Conservation (phyloP, 1,284 basidiomycete species). For the Earliella scabrosa region DNA sequence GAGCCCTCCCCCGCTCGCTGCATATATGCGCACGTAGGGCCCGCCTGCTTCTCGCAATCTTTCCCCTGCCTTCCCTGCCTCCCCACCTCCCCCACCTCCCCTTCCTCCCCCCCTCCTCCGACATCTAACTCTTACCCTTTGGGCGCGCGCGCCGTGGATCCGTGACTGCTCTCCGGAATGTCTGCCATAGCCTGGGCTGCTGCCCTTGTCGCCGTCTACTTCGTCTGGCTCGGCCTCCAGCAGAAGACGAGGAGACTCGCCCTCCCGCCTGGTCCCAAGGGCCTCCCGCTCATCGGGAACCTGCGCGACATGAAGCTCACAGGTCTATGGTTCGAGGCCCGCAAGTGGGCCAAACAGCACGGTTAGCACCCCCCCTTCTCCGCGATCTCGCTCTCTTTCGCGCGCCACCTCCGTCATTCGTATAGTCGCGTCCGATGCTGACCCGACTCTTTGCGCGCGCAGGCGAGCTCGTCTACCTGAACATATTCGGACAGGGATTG, state of each 20-base stretch:
- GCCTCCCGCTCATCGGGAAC: conserved; percentile 67
- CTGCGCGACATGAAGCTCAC: conserved; percentile 59
- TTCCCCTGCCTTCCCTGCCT: not conserved
- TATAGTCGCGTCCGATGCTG: not conserved
- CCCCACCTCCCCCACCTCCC: conserved; percentile 2
- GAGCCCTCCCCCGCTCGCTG: not conserved
- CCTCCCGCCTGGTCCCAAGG: conserved; percentile 68
- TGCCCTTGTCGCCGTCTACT: conserved; percentile 23
- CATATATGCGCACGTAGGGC: conserved; percentile 19
- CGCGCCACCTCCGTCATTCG: not conserved
- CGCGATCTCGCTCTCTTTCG: not conserved
- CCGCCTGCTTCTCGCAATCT: no score
- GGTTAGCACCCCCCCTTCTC: no score
- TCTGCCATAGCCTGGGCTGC: conserved; percentile 24
- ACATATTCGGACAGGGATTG: conserved; percentile 65
- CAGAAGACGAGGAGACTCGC: conserved; percentile 22
- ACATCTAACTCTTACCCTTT: not conserved
- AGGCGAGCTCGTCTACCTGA: conserved; percentile 72
- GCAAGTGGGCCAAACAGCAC: conserved; percentile 36
- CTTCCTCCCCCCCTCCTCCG: conserved; percentile 1
- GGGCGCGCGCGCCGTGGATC: conserved; percentile 20
- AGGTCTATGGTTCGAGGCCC: conserved; percentile 44
- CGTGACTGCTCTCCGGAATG: conserved; percentile 27
- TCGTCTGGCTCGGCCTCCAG: conserved; percentile 27
- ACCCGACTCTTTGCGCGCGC: not conserved